A percentile compares a stretch with the other conserved stretches of the same genome.
Evolutionary conservation across 495 filamentous ascomycete species (phyloP).

Genomic region (Chaetomium cochliodes): DNA sequence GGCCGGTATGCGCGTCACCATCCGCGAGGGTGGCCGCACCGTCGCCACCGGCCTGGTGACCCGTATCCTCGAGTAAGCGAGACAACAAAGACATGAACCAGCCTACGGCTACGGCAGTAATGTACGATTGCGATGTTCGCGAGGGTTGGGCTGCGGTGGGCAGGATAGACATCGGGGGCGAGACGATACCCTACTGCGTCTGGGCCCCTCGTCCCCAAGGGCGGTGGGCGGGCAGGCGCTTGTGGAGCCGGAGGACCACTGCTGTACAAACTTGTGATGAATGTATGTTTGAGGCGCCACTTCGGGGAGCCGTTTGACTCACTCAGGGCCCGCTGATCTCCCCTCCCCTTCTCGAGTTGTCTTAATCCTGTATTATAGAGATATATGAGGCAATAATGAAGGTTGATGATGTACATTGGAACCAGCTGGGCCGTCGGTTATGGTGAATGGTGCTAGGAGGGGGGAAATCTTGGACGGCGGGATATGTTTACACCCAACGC

Average conservation of each 20-base stretch:
- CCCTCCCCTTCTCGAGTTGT: slow-evolving; percentile 35
- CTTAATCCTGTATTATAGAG: slow-evolving; percentile 38
- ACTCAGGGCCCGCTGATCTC: slow-evolving; percentile 31
- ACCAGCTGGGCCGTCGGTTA: not conserved
- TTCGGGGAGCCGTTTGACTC: slow-evolving; percentile 22
- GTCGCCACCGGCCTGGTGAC: slow-evolving; percentile 92
- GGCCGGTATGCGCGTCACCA: slow-evolving; percentile 87
- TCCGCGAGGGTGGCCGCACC: slow-evolving; percentile 92
- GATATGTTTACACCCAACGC: no score
- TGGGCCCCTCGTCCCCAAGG: not conserved
- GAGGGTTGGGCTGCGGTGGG: not conserved
- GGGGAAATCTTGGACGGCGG: no score
- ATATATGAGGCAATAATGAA: slow-evolving; percentile 35
- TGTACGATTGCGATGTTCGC: slow-evolving; percentile 14
- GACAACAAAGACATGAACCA: no score
- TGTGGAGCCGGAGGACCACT: slow-evolving; percentile 20
- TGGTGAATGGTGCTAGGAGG: not conserved
- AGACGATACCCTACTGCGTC: slow-evolving; percentile 1
- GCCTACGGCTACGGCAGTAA: slow-evolving; percentile 6
- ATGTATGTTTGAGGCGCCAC: slow-evolving; percentile 23
- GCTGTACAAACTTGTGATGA: slow-evolving; percentile 27
- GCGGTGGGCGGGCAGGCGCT: slow-evolving; percentile 20
- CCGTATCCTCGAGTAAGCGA: slow-evolving; percentile 66
- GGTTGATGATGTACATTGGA: not conserved
- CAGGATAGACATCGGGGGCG: slow-evolving; percentile 1